These are phyloP conservation scores for Tolypocladium cylindrosporum DNA, from an alignment of 2,329 filamentous ascomycete species.

Conservation along the genomic window DNA sequence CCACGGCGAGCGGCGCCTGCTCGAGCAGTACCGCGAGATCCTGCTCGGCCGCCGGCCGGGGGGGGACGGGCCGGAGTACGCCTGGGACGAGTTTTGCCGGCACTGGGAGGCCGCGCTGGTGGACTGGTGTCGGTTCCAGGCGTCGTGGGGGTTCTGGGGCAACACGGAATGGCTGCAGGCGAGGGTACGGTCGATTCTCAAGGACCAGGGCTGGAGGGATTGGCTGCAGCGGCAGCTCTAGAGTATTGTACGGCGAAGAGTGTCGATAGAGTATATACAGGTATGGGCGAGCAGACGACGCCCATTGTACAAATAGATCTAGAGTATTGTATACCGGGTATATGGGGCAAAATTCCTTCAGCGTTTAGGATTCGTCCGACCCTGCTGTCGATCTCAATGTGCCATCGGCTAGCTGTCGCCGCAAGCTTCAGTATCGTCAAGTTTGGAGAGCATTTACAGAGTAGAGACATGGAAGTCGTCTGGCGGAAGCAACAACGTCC, in stretches of 20 bases:
- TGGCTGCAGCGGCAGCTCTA: constrained; percentile 26
- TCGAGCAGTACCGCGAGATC: constrained; percentile 36
- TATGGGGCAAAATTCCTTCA: no score
- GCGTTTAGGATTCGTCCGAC: no score
- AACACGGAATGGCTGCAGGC: constrained; percentile 49
- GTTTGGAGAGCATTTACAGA: no score
- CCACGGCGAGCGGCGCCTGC: constrained; percentile 36
- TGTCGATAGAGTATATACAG: background rate
- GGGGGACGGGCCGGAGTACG: constrained; percentile 25
- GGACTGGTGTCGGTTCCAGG: constrained; percentile 55
- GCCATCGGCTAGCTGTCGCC: background rate
- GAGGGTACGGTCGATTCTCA: constrained; percentile 38
- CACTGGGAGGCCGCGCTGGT: constrained; percentile 61
- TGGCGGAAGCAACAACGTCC: no score
- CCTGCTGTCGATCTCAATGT: no score
- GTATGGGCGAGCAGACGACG: no score
- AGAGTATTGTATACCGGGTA: background rate
- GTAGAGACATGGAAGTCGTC: no score
- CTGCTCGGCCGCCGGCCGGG: constrained; percentile 16
- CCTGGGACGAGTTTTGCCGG: constrained; percentile 40
- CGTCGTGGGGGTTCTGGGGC: constrained; percentile 52
- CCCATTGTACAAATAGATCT: background rate
- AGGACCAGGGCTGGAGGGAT: constrained; percentile 30
- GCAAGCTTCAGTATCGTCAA: background rate
- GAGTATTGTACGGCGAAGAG: background rate